phyloP scores from a whole-genome alignment of 495 filamentous ascomycete species.

The Podospora tetraspora region DNA sequence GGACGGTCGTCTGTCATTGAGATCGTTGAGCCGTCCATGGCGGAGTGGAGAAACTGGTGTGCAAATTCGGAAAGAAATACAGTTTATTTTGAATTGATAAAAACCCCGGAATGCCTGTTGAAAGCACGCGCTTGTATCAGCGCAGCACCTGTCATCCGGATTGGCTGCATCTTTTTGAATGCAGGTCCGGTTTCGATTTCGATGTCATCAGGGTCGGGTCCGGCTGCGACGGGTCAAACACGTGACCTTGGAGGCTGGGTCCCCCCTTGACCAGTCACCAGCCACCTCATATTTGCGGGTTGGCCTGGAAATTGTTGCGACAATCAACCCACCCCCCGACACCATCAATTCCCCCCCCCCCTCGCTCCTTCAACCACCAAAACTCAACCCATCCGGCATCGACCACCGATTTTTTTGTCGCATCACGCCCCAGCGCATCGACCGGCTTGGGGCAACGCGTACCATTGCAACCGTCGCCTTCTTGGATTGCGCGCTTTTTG shows the following conservation, averaged over 20 bases:
- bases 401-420: constrained; percentile 20
- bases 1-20: neutral
- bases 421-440: constrained; percentile 20
- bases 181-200: neutral
- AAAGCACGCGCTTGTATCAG: no score
- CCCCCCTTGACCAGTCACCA: neutral
- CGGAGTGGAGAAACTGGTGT: no score
- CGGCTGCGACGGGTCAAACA: neutral
- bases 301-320: constrained; percentile 3
- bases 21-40: neutral
- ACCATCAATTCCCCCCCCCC: constrained; percentile 13
- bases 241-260: neutral
- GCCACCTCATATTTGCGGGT: neutral
- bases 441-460: constrained; percentile 10
- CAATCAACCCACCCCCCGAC: constrained; percentile 9
- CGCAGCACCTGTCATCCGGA: neutral
- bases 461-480: neutral
- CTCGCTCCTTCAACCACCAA: constrained; percentile 14
- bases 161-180: neutral
- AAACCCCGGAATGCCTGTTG: no score
- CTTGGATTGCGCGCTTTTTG: constrained; percentile 13
- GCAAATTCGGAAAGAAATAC: no score
- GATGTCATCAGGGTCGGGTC: neutral
- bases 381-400: constrained; percentile 16
- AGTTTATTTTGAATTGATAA: no score